phyloP scores from a whole-genome alignment of 768 basidiomycete genomes.

The Rhodotorula sphaerocarpa region DNA sequence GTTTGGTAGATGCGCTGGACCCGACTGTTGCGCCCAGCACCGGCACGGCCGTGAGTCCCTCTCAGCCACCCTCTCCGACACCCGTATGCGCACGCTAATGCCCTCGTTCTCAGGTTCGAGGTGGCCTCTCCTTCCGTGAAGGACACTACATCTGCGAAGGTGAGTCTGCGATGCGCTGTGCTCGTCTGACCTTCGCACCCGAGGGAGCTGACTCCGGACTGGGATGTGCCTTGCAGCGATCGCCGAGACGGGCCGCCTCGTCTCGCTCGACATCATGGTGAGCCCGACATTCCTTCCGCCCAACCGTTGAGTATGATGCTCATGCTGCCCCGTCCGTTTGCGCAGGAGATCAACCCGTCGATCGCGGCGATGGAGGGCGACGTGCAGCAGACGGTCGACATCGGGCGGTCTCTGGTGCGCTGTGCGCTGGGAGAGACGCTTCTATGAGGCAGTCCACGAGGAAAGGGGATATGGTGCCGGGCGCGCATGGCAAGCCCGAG shows the following conservation, averaged over 20 bases:
- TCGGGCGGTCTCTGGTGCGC: slow-evolving; percentile 77
- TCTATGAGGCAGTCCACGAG: slow-evolving; percentile 20
- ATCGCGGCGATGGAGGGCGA: slow-evolving; percentile 56
- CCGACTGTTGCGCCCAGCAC: slow-evolving; percentile 93
- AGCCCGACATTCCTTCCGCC: slow-evolving; percentile 38
- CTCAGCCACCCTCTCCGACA: no score
- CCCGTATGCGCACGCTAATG: no score
- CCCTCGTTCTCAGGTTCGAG: slow-evolving; percentile 50
- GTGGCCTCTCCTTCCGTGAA: slow-evolving; percentile 90
- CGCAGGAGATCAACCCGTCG: slow-evolving; percentile 97
- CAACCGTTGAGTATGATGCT: slow-evolving; percentile 55
- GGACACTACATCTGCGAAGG: slow-evolving; percentile 96
- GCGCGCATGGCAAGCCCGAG: no score
- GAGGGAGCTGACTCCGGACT: neutral
- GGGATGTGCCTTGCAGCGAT: slow-evolving; percentile 55
- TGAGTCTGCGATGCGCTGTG: slow-evolving; percentile 37
- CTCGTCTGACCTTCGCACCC: neutral
- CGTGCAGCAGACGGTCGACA: slow-evolving; percentile 80
- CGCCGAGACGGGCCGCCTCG: slow-evolving; percentile 82
- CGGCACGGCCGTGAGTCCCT: slow-evolving; percentile 71
- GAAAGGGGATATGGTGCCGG: no score
- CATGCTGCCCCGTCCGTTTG: slow-evolving; percentile 76
- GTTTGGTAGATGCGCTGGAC: slow-evolving; percentile 48
- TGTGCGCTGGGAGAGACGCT: slow-evolving; percentile 53
- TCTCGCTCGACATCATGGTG: slow-evolving; percentile 89